phyloP scores from a whole-genome alignment of 192 early-diverging fungal species.

The Gryganskiella cystojenkinii region DNA sequence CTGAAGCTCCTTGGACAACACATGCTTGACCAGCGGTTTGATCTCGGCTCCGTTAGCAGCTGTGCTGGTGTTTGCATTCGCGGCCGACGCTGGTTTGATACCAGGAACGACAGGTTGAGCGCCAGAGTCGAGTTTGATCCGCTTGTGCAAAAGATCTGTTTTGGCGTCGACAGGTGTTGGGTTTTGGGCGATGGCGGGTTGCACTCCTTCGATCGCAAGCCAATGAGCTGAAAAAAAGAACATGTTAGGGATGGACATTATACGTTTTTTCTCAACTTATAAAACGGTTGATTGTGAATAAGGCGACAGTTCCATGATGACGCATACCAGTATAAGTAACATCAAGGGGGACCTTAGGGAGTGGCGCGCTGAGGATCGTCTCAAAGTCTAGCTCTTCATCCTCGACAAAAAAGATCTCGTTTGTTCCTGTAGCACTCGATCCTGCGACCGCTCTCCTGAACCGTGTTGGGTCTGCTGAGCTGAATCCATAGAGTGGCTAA shows the following conservation, averaged over 20 bases:
- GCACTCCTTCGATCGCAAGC: slow-evolving; percentile 99
- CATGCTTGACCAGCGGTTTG: slow-evolving; percentile 87
- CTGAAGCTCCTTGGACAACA: slow-evolving; percentile 93
- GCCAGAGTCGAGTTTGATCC: slow-evolving; percentile 50
- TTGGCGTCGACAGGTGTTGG: slow-evolving; percentile 79
- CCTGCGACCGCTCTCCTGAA: slow-evolving; percentile 70
- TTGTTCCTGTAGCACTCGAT: slow-evolving; percentile 64
- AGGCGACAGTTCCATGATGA: too few relatives aligned
- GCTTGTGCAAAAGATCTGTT: slow-evolving; percentile 60
- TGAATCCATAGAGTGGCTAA: slow-evolving; percentile 93
- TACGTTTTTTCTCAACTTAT: too few relatives aligned
- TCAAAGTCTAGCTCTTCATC: slow-evolving; percentile 97
- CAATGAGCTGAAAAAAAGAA: slow-evolving; percentile 78
- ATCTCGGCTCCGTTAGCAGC: slow-evolving; percentile 57
- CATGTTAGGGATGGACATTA: too few relatives aligned
- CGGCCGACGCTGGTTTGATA: slow-evolving; percentile 30
- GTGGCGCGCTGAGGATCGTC: slow-evolving; percentile 80
- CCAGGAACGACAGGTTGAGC: slow-evolving; percentile 43
- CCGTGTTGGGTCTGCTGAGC: slow-evolving; percentile 68
- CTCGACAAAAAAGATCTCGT: slow-evolving; percentile 89
- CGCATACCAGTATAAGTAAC: slow-evolving; percentile 78
- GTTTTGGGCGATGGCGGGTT: slow-evolving; percentile 96
- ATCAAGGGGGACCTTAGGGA: slow-evolving; percentile 93
- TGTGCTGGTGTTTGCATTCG: neutral
- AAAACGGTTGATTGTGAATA: too few relatives aligned